Evolutionary conservation across 176 grass and related monocot species (phyloP).

Genomic region (Thinopyrum elongatum): DNA sequence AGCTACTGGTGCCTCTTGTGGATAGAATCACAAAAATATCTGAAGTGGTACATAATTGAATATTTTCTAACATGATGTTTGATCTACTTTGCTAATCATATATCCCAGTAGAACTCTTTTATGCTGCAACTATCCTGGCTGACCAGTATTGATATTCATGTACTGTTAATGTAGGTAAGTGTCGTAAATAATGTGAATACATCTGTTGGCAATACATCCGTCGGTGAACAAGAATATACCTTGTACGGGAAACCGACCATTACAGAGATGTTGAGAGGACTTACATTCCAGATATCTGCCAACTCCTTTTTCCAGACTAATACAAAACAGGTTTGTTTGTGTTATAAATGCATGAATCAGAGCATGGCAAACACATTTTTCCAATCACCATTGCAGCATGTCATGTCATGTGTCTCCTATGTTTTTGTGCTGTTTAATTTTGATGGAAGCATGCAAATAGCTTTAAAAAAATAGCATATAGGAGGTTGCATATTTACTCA

Average conservation of each 20-base stretch:
- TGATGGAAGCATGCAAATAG: conserved; percentile 20
- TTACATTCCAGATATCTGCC: conserved; percentile 95
- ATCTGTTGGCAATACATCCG: conserved; percentile 83
- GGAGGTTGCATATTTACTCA: background rate
- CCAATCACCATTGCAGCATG: background rate
- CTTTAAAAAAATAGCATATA: background rate
- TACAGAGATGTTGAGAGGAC: conserved; percentile 87
- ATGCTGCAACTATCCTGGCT: background rate
- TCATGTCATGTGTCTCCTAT: background rate
- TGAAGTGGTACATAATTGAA: conserved; percentile 79
- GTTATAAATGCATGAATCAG: background rate
- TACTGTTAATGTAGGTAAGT: conserved; percentile 52
- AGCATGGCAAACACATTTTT: background rate
- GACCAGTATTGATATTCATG: conserved; percentile 23
- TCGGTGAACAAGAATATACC: conserved; percentile 90
- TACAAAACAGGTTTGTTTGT: conserved; percentile 74
- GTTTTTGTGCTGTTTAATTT: background rate
- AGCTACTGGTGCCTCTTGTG: conserved; percentile 71
- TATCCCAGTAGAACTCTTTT: background rate
- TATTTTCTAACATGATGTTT: conserved; percentile 10
- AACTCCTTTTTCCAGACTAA: conserved; percentile 99
- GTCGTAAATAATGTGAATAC: conserved; percentile 93
- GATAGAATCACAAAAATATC: conserved; percentile 62
- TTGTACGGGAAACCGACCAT: conserved; percentile 85
- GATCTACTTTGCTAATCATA: background rate